These are phyloP conservation scores for Sarocladiaceae sp. DNA, from an alignment of 2,329 filamentous ascomycete species.

Conservation along the genomic window DNA sequence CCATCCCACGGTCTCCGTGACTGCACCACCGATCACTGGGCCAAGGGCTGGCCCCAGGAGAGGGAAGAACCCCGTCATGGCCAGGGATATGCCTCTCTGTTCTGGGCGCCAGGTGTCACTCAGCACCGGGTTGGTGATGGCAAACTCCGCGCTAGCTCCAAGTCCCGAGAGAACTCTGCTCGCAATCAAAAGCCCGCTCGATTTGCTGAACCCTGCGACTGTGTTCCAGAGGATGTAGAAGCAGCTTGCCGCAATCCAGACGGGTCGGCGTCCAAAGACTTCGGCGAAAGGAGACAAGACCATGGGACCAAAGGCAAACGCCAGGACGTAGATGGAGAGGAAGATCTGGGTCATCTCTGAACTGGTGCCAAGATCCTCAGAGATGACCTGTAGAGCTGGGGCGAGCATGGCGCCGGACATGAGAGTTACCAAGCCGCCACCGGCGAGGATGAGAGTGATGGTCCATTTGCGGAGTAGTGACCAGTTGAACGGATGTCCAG, in stretches of 20 bases:
- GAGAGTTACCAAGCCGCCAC: slow-evolving; percentile 26
- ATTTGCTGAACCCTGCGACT: slow-evolving; percentile 24
- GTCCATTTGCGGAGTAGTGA: slow-evolving; percentile 20
- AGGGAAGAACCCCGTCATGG: slow-evolving; percentile 22
- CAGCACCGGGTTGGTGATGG: slow-evolving; percentile 26
- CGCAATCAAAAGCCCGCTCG: slow-evolving; percentile 23
- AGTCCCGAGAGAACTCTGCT: slow-evolving; percentile 18
- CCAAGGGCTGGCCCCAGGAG: slow-evolving; percentile 59
- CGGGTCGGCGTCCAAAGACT: slow-evolving; percentile 25
- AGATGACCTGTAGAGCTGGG: slow-evolving; percentile 25
- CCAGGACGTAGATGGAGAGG: slow-evolving; percentile 29
- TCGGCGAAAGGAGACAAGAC: slow-evolving; percentile 26
- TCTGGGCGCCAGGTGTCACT: slow-evolving; percentile 28
- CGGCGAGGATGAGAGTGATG: slow-evolving; percentile 24
- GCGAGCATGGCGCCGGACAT: slow-evolving; percentile 32
- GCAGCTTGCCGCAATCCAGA: slow-evolving; percentile 25
- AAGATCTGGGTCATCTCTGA: slow-evolving; percentile 20
- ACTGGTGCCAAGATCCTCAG: slow-evolving; percentile 22
- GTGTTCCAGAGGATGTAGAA: slow-evolving; percentile 32
- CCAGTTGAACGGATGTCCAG: slow-evolving; percentile 61
- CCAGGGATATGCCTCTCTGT: slow-evolving; percentile 29
- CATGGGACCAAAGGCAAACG: slow-evolving; percentile 27
- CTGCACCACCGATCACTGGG: slow-evolving; percentile 60
- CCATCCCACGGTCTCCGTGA: slow-evolving; percentile 57
- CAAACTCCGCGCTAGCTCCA: slow-evolving; percentile 23